Conservation (phyloP, 192 early-diverging fungal species). For the Backusella psychrophila region DNA sequence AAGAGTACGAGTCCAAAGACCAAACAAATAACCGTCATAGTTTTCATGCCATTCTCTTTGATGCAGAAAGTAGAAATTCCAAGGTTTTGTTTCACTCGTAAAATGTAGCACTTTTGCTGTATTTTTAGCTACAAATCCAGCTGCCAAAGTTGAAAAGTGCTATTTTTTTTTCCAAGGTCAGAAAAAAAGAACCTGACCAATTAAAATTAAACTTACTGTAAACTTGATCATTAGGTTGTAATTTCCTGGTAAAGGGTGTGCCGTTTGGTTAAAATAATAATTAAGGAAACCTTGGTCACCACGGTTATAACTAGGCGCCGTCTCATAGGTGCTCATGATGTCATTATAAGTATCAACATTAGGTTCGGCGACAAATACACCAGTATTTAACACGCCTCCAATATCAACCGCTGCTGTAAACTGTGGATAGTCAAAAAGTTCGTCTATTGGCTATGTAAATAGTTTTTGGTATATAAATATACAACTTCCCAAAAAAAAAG, state of each 20-base stretch:
- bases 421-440: constrained; percentile 18
- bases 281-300: constrained; percentile 37
- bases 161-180: constrained; percentile 1
- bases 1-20: constrained; percentile 13
- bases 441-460: constrained; percentile 15
- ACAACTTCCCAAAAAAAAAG: background rate
- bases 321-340: constrained; percentile 12
- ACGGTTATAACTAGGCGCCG: constrained; percentile 28
- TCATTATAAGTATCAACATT: constrained; percentile 8
- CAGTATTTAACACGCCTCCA: constrained; percentile 18
- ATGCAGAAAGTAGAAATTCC: constrained; percentile 18
- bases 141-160: constrained; percentile 18
- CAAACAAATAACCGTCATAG: constrained; percentile 19
- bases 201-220: constrained; percentile 3
- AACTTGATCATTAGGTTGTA: constrained; percentile 35
- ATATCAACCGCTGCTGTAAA: constrained; percentile 19
- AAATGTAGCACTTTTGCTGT: constrained; percentile 30
- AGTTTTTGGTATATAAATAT: background rate
- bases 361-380: constrained; percentile 22
- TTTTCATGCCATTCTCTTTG: constrained; percentile 26
- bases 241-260: constrained; percentile 19
- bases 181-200: background rate
- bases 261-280: constrained; percentile 31
- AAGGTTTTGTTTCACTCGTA: constrained; percentile 33
- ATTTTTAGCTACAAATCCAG: constrained; percentile 5